Conservation (phyloP, 2,329 filamentous ascomycete species). For the Periconia digitata region DNA sequence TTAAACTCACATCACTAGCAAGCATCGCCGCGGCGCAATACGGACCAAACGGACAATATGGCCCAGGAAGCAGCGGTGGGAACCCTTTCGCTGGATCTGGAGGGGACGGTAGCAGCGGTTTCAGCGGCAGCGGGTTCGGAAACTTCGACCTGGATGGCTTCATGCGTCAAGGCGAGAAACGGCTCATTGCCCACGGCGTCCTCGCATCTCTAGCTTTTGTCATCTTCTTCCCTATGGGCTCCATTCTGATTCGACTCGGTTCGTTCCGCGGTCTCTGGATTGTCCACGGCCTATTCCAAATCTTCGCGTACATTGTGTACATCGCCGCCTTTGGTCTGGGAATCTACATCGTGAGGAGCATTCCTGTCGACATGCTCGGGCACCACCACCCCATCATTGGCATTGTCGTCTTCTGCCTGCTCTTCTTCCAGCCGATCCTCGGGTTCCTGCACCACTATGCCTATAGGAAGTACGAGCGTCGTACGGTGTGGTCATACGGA, state of each 20-base stretch:
- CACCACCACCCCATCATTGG: slow-evolving; percentile 56
- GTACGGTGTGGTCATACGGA: slow-evolving; percentile 50
- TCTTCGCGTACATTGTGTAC: slow-evolving; percentile 51
- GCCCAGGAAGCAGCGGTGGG: slow-evolving; percentile 7
- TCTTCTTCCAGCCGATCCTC: slow-evolving; percentile 58
- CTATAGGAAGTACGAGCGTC: slow-evolving; percentile 49
- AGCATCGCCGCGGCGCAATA: slow-evolving; percentile 13
- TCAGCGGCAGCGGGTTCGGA: slow-evolving; percentile 4
- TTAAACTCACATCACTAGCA: slow-evolving; percentile 10
- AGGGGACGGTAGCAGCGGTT: slow-evolving; percentile 1
- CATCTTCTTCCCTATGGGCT: slow-evolving; percentile 47
- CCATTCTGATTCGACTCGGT: slow-evolving; percentile 46
- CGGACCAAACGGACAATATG: slow-evolving; percentile 13
- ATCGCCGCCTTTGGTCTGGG: slow-evolving; percentile 56
- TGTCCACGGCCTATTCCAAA: slow-evolving; percentile 50
- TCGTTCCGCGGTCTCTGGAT: slow-evolving; percentile 46
- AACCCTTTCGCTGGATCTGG: slow-evolving; percentile 1
- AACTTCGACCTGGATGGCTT: slow-evolving; percentile 6
- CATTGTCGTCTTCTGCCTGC: slow-evolving; percentile 49
- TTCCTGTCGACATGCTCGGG: slow-evolving; percentile 28
- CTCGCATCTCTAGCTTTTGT: slow-evolving; percentile 48
- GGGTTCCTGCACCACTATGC: slow-evolving; percentile 55
- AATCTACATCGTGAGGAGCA: slow-evolving; percentile 49
- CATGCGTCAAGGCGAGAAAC: slow-evolving; percentile 8
- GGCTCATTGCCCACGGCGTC: slow-evolving; percentile 46